Evolutionary conservation across 176 grass and related monocot species (phyloP).

Genomic region (bread wheat (Triticum aestivum)): DNA sequence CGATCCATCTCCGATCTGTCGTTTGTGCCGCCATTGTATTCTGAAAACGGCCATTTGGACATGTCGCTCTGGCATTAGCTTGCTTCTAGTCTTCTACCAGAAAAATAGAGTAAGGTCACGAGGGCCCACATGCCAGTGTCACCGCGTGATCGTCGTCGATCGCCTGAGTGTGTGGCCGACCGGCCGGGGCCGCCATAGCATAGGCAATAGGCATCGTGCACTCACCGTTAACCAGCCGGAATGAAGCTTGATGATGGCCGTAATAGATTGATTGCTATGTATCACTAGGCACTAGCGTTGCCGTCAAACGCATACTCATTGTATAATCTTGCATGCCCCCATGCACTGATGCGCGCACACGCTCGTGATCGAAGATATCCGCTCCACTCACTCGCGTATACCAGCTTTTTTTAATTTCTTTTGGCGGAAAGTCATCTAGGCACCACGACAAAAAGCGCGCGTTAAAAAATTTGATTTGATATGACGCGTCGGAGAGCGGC

Average conservation of each 20-base stretch:
- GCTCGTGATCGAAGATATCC: background rate
- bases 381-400: background rate
- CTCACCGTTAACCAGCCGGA: background rate
- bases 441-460: background rate
- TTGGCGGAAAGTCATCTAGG: background rate
- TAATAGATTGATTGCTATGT: background rate
- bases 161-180: background rate
- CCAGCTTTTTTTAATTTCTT: background rate
- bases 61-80: background rate
- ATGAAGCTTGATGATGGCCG: background rate
- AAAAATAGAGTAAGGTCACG: background rate
- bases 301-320: background rate
- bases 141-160: too few relatives aligned
- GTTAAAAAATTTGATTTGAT: background rate
- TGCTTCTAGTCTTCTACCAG: background rate
- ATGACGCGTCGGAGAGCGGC: background rate
- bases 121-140: background rate
- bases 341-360: background rate
- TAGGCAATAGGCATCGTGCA: background rate
- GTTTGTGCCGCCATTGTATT: background rate
- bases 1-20: background rate
- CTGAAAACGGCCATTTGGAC: constrained; percentile 6
- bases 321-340: background rate
- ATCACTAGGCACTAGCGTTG: background rate
- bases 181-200: background rate